A percentile compares a stretch with the other conserved stretches of the same genome.
Conservation (phyloP, 148 eudicot species). For the Pharnaceum exiguum region DNA sequence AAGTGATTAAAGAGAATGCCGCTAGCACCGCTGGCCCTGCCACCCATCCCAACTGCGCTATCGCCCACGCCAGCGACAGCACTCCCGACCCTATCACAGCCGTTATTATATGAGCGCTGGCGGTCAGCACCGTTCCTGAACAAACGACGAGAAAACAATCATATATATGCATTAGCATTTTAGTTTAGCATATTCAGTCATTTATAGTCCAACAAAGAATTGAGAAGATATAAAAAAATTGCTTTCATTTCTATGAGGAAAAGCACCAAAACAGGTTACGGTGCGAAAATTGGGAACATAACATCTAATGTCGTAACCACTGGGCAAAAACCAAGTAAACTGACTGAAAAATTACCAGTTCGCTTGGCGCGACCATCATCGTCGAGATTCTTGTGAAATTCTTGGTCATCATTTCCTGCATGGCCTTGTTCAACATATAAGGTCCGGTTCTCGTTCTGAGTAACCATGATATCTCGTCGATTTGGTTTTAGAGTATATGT, state of each 20-base stretch:
- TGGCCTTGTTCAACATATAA: conserved; percentile 18
- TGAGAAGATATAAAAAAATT: too few relatives aligned
- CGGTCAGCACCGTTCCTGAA: conserved; percentile 63
- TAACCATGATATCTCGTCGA: not conserved
- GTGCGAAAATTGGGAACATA: too few relatives aligned
- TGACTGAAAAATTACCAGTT: conserved; percentile 7
- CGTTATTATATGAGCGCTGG: conserved; percentile 90
- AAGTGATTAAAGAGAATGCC: conserved; percentile 69
- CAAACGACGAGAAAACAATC: too few relatives aligned
- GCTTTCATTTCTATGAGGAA: too few relatives aligned
- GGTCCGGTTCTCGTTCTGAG: not conserved
- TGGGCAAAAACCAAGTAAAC: not conserved
- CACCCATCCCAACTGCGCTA: conserved; percentile 90
- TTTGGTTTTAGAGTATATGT: not conserved
- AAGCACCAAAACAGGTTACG: too few relatives aligned
- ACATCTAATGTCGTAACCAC: too few relatives aligned
- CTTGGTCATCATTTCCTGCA: not conserved
- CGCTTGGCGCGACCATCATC: conserved; percentile 30
- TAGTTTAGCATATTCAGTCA: too few relatives aligned
- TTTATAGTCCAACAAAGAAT: too few relatives aligned
- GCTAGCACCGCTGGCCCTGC: conserved; percentile 66
- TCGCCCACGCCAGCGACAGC: conserved; percentile 83
- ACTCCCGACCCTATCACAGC: conserved; percentile 98
- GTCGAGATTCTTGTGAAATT: conserved; percentile 20
- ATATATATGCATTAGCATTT: too few relatives aligned